Evolutionary conservation across 192 early-diverging fungal genomes (phyloP).

Genomic region (Coemansia sp.): DNA sequence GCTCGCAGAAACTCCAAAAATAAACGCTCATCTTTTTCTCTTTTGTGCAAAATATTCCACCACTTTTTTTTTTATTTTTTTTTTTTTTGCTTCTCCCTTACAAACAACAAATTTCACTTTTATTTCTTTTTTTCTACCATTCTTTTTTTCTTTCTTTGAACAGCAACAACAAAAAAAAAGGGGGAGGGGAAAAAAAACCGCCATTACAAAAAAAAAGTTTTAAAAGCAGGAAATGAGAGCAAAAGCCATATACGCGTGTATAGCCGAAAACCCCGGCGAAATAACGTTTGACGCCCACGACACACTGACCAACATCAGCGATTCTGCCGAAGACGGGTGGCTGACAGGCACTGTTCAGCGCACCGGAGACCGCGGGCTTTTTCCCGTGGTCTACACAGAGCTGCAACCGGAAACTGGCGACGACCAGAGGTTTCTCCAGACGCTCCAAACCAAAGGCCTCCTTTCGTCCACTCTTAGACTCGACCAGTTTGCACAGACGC

Average conservation of each 20-base stretch:
- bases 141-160: no score
- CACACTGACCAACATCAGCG: conserved; percentile 14
- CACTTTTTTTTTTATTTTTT: no score
- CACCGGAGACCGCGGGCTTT: conserved; percentile 37
- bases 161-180: no score
- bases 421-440: conserved; percentile 27
- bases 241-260: conserved; percentile 45
- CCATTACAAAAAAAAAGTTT: no score
- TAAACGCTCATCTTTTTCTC: no score
- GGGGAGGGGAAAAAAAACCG: no score
- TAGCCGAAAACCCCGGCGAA: conserved; percentile 47
- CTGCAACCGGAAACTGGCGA: conserved; percentile 39
- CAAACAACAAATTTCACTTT: not conserved
- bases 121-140: not conserved
- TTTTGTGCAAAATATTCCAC: no score
- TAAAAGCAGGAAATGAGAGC: conserved; percentile 24
- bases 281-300: conserved; percentile 39
- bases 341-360: conserved; percentile 28
- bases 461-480: conserved; percentile 35
- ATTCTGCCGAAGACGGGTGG: conserved; percentile 45
- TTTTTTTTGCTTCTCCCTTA: conserved; percentile 9
- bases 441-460: conserved; percentile 20
- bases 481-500: conserved; percentile 14
- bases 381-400: conserved; percentile 47
- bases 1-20: no score